Base-by-base conservation (phyloP, 2,329 filamentous ascomycete genomes). In the Pseudocercospora fuligena region DNA sequence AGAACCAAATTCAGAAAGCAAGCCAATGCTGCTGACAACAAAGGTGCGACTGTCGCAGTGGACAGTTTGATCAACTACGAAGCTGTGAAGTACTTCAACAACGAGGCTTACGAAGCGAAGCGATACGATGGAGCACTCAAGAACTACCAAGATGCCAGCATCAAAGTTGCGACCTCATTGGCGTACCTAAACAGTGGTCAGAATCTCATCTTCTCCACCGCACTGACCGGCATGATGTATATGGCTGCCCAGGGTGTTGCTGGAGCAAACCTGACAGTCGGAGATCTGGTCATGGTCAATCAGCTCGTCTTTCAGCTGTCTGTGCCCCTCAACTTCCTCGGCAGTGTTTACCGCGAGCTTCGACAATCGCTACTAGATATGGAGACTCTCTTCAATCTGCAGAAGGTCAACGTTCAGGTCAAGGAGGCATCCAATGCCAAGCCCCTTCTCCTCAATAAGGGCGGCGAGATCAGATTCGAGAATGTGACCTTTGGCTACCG, bases 71-170 rank as follows among this genome's bases (percentile, higher is more conserved):
- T 99, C 84, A 99, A 99, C 82, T 99, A 97, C 76, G 95, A 99
- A 80, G 94, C 96, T 14, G 95, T 99, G 77, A 99, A 99, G 76
- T 97, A 98, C 82, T 99, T 98, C 83, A 99, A 99, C 83, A 99
- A 99, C 76, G 96, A 99, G 77, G 92, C 91, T 71, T 98, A 93
- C 72, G 95, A 99, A 81, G 92, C 97, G 51, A 86, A 87, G 33
- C 88, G 95, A 49, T 99, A 99, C 78, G 94, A 98, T 79, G 88
- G 90, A 73, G 93, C 95, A 0, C 83, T 99, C 25, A 86, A 89
- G 70, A 87, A 90, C 66, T 99, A 99, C 78, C 92, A 99, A 78
- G 91, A 91, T 78, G 94, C 93, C 65, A 97, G 93, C 16, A 98
- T 99, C 83, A 98, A 98, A 78, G 92, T 99, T 36, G 93, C 93